Base-by-base conservation (phyloP, 495 filamentous ascomycete species). In the Chaetomium tenue region DNA sequence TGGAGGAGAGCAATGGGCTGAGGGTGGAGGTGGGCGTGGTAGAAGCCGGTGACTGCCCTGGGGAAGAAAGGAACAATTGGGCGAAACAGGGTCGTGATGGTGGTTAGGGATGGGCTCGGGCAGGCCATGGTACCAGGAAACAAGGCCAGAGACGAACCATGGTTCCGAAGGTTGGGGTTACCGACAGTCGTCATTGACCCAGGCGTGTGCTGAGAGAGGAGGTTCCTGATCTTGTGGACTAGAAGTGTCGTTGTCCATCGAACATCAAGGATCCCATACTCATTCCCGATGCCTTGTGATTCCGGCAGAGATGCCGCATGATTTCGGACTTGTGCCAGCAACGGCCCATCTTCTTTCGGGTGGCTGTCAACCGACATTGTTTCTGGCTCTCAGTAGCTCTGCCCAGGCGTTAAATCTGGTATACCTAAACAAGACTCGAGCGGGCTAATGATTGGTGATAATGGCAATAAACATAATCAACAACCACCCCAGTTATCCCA, bases 1-100 rank as follows among this genome's bases (percentile, higher is more conserved):
- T 33, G 30, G 30, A 33, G 3, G 30, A 33, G 30, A 7, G 30
- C 3, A 7, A 7, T 7, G 3, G 7, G 33, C 1, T 37, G 33
- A 1, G 37, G 70, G 53, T 18, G 71, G 22, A 22, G 61, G 46
- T 2, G 62, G 13, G 23, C 5, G 40, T 44, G 16, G 15, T 44
- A 18, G 13, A 44, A 44, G 15, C 40, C 26, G 6, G 3, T 3
- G 12, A 13, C 8, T 5, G 20, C 15, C 3, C 9, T 15, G 0
- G 48, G 22, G 22, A 23, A 9, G 48, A 23, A 2, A 11, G 20
- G 8, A 23, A 20, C 7, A 12, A 2, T 15, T 15, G 9, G 48
- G 22, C 25, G 22, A n/a, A 23, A 11, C 7, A 51, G 23, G 8
- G 5, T 13, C 12, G 22, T 6, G 18, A 51, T 22, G 1, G 22